These are phyloP conservation scores for Ophiostoma sp. DNA, from an alignment of 2,329 filamentous ascomycete species.

Conservation along the genomic window DNA sequence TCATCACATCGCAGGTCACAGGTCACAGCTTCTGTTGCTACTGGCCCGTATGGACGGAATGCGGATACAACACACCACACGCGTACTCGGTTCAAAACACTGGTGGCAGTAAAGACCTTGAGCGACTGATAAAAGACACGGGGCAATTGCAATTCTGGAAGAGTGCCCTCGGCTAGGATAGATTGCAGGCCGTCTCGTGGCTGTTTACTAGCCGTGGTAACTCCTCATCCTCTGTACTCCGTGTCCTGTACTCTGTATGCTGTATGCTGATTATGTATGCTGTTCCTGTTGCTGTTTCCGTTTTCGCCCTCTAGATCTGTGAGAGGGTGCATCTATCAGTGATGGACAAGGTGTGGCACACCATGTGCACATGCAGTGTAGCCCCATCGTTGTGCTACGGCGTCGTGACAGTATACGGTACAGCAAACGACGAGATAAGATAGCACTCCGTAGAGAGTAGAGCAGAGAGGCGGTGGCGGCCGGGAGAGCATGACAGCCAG, in stretches of 20 bases:
- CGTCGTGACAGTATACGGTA: background rate
- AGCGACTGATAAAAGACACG: background rate
- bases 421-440: background rate
- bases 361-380: constrained; percentile 10
- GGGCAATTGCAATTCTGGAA: background rate
- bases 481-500: background rate
- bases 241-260: background rate
- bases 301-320: background rate
- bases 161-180: background rate
- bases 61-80: background rate
- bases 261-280: background rate
- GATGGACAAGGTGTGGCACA: background rate
- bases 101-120: background rate
- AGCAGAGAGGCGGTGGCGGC: background rate
- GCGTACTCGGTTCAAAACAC: background rate
- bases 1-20: background rate
- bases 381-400: constrained; percentile 3
- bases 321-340: background rate
- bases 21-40: background rate
- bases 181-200: background rate
- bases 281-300: background rate
- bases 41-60: background rate
- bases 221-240: background rate
- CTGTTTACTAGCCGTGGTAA: background rate
- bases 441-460: background rate